These are phyloP conservation scores for Alternaria arborescens DNA, from an alignment of 2,329 filamentous ascomycete genomes.

Conservation along the genomic window DNA sequence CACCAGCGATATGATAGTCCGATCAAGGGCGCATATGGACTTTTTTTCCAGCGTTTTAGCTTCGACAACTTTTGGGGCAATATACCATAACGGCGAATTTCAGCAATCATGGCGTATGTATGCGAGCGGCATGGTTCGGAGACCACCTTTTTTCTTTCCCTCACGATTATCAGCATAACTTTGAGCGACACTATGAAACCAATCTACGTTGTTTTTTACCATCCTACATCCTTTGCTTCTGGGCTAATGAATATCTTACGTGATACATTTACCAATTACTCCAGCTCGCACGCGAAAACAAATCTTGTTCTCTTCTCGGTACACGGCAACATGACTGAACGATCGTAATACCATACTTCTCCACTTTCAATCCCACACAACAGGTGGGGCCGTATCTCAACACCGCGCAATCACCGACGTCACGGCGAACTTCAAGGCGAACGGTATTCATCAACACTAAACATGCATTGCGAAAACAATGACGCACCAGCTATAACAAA, in stretches of 20 bases:
- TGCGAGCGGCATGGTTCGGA: background rate
- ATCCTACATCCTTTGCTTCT: background rate
- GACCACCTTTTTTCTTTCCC: background rate
- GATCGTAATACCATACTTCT: background rate
- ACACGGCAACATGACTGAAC: background rate
- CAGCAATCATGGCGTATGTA: conserved; percentile 6
- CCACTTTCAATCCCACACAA: background rate
- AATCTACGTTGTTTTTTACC: background rate
- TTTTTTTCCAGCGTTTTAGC: background rate
- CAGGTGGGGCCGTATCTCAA: background rate
- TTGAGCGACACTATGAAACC: background rate
- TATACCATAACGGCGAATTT: conserved; percentile 8
- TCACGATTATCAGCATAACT: background rate
- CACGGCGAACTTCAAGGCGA: background rate
- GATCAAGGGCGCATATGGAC: background rate
- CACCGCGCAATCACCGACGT: conserved; percentile 5
- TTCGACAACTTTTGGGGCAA: background rate
- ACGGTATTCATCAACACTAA: background rate
- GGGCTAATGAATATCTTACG: background rate
- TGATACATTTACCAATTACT: background rate
- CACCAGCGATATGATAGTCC: background rate
- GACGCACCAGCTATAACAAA: background rate
- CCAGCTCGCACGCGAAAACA: background rate
- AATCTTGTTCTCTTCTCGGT: background rate
- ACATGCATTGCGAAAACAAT: background rate